phyloP scores from a whole-genome alignment of 2,329 filamentous ascomycete genomes.

The Cordyceps cicadae region DNA sequence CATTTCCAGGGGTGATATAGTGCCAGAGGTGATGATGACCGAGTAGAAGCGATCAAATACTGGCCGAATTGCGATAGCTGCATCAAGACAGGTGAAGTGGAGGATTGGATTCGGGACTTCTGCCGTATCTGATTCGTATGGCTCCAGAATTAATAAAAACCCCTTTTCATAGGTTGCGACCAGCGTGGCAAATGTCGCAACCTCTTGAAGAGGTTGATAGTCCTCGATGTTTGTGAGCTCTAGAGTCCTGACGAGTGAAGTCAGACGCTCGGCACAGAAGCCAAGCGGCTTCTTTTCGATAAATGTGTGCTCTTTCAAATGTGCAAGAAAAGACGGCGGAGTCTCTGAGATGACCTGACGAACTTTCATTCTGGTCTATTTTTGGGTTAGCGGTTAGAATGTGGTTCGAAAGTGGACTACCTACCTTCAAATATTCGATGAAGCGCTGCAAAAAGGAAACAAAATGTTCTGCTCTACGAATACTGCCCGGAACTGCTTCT shows the following conservation, averaged over 20 bases:
- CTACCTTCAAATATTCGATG: slow-evolving; percentile 85
- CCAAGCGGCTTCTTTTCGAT: slow-evolving; percentile 92
- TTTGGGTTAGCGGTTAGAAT: not conserved
- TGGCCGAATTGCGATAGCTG: slow-evolving; percentile 94
- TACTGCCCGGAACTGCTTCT: slow-evolving; percentile 94
- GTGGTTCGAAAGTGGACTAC: not conserved
- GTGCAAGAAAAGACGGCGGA: slow-evolving; percentile 82
- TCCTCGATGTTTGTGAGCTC: slow-evolving; percentile 98
- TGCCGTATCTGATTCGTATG: slow-evolving; percentile 89
- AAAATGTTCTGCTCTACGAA: slow-evolving; percentile 91
- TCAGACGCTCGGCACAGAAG: slow-evolving; percentile 91
- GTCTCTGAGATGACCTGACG: slow-evolving; percentile 96
- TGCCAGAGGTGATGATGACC: slow-evolving; percentile 96
- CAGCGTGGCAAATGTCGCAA: slow-evolving; percentile 92
- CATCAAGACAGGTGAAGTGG: slow-evolving; percentile 93
- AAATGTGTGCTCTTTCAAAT: slow-evolving; percentile 91
- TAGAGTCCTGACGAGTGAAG: slow-evolving; percentile 86
- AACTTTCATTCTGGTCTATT: slow-evolving; percentile 92
- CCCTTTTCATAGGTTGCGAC: slow-evolving; percentile 96
- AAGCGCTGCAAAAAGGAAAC: slow-evolving; percentile 91
- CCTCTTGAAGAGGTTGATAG: slow-evolving; percentile 92
- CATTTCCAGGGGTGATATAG: slow-evolving; percentile 94
- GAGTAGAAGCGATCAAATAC: slow-evolving; percentile 97
- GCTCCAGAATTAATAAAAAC: slow-evolving; percentile 92
- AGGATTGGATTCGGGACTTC: slow-evolving; percentile 95